Conservation (phyloP, 2,329 filamentous ascomycete genomes). For the Pseudocercospora ulei region DNA sequence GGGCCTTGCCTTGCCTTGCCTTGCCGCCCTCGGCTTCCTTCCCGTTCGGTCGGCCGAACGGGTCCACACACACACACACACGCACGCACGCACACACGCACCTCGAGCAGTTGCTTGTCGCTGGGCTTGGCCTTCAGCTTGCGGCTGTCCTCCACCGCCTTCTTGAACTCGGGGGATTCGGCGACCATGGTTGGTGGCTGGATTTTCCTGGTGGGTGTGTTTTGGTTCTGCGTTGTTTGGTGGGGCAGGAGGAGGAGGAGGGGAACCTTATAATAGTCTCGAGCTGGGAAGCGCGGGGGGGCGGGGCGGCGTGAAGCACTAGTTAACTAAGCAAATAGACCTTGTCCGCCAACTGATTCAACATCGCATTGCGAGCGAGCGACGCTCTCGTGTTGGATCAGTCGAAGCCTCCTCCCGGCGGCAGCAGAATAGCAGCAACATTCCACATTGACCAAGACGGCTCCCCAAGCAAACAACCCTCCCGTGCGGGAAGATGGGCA, state of each 20-base stretch:
- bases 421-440: no score
- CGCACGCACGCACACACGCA: no score
- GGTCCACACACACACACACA: no score
- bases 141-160: conserved; percentile 57
- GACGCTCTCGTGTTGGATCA: no score
- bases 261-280: conserved; percentile 4
- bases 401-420: no score
- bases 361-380: background rate
- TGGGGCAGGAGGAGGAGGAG: background rate
- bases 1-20: background rate
- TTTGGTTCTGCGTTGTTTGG: conserved; percentile 1
- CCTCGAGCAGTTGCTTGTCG: conserved; percentile 56
- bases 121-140: conserved; percentile 57
- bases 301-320: no score
- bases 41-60: no score
- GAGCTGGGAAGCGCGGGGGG: conserved; percentile 3
- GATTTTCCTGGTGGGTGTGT: background rate
- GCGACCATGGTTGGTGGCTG: conserved; percentile 11
- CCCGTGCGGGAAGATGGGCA: no score
- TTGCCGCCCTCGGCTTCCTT: background rate
- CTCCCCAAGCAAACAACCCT: no score
- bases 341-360: background rate
- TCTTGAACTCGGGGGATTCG: conserved; percentile 64
- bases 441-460: no score
- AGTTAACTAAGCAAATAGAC: conserved; percentile 5